Percentiles rank a stretch among this genome's conserved stretches.
Evolutionary conservation across 2,329 filamentous ascomycete species (phyloP).

Genomic region (Colletotrichum plurivorum): DNA sequence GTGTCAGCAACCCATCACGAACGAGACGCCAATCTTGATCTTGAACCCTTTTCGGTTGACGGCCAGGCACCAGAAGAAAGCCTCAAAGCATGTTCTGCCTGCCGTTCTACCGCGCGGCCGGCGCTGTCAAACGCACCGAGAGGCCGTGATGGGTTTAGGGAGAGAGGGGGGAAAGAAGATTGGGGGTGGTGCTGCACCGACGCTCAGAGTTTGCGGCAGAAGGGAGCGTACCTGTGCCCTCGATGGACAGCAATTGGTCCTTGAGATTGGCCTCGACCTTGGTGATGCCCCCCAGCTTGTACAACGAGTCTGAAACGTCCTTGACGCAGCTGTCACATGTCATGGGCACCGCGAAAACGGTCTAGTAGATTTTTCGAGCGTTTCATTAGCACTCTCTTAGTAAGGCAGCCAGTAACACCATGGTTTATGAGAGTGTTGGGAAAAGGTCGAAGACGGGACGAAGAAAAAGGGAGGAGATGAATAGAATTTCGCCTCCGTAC

Average conservation of each 20-base stretch:
- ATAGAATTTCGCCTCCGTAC: background rate
- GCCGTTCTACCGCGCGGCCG: no score
- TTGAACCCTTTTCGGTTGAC: background rate
- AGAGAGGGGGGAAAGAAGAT: background rate
- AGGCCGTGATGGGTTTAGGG: background rate
- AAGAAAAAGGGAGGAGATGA: background rate
- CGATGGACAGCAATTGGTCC: constrained; percentile 86
- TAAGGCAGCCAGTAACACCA: constrained; percentile 11
- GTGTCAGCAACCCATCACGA: constrained; percentile 21
- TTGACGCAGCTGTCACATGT: constrained; percentile 92
- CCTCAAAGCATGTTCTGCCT: constrained; percentile 13
- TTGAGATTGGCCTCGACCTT: constrained; percentile 87
- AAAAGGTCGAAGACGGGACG: background rate
- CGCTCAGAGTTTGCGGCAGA: constrained; percentile 37
- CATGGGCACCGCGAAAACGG: constrained; percentile 94
- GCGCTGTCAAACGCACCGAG: no score
- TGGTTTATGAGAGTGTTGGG: background rate
- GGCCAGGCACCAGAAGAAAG: constrained; percentile 13
- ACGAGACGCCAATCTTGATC: constrained; percentile 25
- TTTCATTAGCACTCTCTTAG: constrained; percentile 51
- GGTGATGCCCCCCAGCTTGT: constrained; percentile 83
- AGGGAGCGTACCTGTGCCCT: constrained; percentile 78
- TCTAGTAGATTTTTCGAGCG: constrained; percentile 67
- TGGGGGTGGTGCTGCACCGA: background rate
- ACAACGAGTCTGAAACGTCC: constrained; percentile 84